Percentiles rank a stretch among this genome's conserved stretches.
These are phyloP conservation scores for Naganishia liquefaciens DNA, from an alignment of 1,284 basidiomycete genomes.

Conservation along the genomic window DNA sequence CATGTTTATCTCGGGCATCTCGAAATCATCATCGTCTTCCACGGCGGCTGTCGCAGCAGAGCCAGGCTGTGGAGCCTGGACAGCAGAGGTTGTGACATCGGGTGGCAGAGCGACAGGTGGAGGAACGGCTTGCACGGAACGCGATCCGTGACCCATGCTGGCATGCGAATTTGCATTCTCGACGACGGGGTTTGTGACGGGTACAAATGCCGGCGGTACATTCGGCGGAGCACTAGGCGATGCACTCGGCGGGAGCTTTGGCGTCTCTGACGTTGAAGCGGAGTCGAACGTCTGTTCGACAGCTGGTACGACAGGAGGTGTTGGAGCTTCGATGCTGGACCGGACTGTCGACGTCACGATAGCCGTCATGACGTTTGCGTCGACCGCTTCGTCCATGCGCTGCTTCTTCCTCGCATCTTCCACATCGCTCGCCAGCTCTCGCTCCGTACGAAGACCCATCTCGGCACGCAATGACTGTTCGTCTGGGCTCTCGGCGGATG, in stretches of 20 bases:
- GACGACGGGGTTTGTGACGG: background rate
- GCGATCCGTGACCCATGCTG: slow-evolving; percentile 3
- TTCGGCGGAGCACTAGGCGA: background rate
- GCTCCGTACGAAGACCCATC: slow-evolving; percentile 19
- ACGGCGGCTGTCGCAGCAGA: background rate
- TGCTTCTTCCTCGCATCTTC: slow-evolving; percentile 7
- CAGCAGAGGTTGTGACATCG: background rate
- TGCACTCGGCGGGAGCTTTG: background rate
- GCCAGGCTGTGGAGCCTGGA: background rate
- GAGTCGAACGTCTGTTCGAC: background rate
- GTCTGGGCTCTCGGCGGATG: slow-evolving; percentile 17
- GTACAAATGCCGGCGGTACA: background rate
- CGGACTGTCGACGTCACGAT: background rate
- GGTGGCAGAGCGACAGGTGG: slow-evolving; percentile 9
- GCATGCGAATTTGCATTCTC: background rate
- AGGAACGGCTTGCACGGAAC: slow-evolving; percentile 25
- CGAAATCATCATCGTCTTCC: slow-evolving; percentile 29
- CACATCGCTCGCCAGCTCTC: slow-evolving; percentile 6
- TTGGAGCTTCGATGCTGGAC: background rate
- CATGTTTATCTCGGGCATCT: slow-evolving; percentile 34
- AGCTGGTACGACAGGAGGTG: background rate
- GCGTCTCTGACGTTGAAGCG: background rate
- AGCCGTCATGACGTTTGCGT: background rate
- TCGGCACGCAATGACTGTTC: slow-evolving; percentile 25
- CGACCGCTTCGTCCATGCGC: background rate